Conservation (phyloP, 257 asterid species). For the Solanum virginianum region DNA sequence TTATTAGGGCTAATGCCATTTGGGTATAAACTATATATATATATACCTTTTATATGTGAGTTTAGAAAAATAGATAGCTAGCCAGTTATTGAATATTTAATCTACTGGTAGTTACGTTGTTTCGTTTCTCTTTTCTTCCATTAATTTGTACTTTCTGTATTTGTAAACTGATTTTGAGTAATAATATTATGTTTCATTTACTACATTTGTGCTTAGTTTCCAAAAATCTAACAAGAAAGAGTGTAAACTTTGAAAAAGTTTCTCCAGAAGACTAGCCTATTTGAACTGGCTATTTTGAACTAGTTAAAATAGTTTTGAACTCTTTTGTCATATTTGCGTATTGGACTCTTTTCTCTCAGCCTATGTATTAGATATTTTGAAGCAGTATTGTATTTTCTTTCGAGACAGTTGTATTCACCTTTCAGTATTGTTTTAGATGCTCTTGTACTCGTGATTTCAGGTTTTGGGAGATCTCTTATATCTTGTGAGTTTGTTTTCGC, state of each 20-base stretch:
- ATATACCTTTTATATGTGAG: background rate
- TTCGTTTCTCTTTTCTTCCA: background rate
- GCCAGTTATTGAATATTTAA: background rate
- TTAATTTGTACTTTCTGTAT: background rate
- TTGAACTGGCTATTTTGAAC: background rate
- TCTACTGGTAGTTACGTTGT: background rate
- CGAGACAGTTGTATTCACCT: no score
- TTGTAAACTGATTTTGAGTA: background rate
- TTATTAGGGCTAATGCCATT: conserved; percentile 44
- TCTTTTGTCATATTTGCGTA: no score
- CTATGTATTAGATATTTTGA: no score
- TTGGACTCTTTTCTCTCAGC: no score
- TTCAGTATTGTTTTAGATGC: no score
- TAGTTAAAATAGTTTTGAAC: no score
- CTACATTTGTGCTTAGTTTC: background rate
- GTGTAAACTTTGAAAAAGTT: background rate
- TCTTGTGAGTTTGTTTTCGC: no score
- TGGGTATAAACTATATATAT: conserved; percentile 29
- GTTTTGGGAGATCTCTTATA: no score
- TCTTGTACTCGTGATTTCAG: no score
- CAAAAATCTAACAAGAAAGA: background rate
- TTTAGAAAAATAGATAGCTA: background rate
- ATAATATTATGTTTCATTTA: background rate
- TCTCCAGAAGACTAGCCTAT: background rate
- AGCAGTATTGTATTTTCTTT: no score